Base-by-base conservation (phyloP, 345 rosid species). In the Acer yangbiense region DNA sequence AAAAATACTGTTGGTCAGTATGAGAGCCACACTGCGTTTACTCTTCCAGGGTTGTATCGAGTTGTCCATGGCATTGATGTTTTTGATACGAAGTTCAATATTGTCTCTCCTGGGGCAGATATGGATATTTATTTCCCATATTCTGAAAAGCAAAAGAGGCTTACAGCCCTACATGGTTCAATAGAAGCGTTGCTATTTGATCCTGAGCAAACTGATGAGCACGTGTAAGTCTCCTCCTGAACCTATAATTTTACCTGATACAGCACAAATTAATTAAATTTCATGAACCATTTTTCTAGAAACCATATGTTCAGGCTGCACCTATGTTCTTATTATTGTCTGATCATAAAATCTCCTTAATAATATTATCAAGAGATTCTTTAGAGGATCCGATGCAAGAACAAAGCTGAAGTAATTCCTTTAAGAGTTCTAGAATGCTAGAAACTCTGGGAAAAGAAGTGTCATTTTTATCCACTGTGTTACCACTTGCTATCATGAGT, bases 51-150 rank as follows among this genome's bases (percentile, higher is more conserved):
- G 79, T 83, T 86, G 68, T 96, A 94, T 79, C 87, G 98, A 62
- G 98, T 94, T 83, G 99, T 96, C 67, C 97, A 94, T 76, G 99
- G 98, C 83, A 86, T 96, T 77, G 91, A 96, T 89, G 98, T 96
- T 73, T 96, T 96, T 74, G 98, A 96, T 85, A 98, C 99, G 0
- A 96, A 96, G 82, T 96, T 96, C 91, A 96, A 96, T 74, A 96
- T 96, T 77, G 99, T 96, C 71, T 96, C 99, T 50, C 98, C 97
- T 0, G 99, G 99, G n/a, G 95, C 97, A 5, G 99, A 96, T 84
- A 92, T 94, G 98, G 76, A 87, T 75, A 96, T 96, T 70, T 96
- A 96, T 79, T 94, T 94, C 85, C 95, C 99, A 6, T 94, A 79
- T 78, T 84, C 61, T 32, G 93, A 90, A 20, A 85, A 85, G 82